Evolutionary conservation across 1,284 basidiomycete species (phyloP).

Genomic region (Austroboletus rostrupii): DNA sequence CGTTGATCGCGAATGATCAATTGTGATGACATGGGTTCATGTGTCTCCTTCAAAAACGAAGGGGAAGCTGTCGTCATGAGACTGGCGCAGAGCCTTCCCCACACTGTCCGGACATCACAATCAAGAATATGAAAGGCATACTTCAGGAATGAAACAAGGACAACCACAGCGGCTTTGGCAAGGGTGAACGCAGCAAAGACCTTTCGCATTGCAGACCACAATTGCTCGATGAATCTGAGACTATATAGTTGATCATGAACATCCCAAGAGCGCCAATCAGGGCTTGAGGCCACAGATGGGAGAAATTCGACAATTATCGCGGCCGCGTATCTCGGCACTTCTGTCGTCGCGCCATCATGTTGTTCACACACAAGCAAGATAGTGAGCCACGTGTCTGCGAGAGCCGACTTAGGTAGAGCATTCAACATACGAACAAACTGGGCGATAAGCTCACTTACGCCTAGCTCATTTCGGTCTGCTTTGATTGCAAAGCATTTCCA

Average conservation of each 20-base stretch:
- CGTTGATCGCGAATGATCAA: constrained; percentile 21
- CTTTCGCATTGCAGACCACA: constrained; percentile 50
- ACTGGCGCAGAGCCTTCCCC: constrained; percentile 44
- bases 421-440: constrained; percentile 4
- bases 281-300: constrained; percentile 4
- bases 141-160: constrained; percentile 42
- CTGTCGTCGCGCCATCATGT: constrained; percentile 33
- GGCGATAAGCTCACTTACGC: constrained; percentile 22
- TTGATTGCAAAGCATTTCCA: constrained; percentile 35
- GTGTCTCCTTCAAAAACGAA: constrained; percentile 21
- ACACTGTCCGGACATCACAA: constrained; percentile 34
- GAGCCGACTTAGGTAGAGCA: constrained; percentile 30
- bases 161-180: constrained; percentile 36
- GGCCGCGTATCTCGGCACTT: constrained; percentile 27
- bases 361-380: constrained; percentile 45
- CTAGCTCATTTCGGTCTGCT: constrained; percentile 10
- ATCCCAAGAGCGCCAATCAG: constrained; percentile 27
- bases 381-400: constrained; percentile 47
- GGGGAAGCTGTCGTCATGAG: constrained; percentile 34
- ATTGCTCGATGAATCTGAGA: constrained; percentile 35
- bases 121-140: constrained; percentile 37
- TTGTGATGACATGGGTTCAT: constrained; percentile 8
- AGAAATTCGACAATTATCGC: constrained; percentile 26
- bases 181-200: constrained; percentile 41
- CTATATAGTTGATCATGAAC: constrained; percentile 33